A percentile compares a stretch with the other conserved stretches of the same genome.
These are phyloP conservation scores for Parachaetomium inaequale DNA, from an alignment of 495 filamentous ascomycete species.

Conservation along the genomic window DNA sequence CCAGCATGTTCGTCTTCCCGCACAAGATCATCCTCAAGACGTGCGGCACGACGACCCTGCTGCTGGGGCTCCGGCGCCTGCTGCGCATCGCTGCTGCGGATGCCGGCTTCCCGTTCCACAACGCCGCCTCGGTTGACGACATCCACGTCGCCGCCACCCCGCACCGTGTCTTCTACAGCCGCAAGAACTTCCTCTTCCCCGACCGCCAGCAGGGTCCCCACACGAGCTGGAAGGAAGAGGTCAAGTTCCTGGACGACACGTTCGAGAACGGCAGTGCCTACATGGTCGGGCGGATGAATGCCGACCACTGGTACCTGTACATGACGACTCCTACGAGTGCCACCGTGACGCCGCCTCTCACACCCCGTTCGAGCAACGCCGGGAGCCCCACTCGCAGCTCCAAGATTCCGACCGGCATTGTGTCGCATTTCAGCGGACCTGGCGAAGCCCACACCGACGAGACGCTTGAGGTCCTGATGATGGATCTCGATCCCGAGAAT, in stretches of 20 bases:
- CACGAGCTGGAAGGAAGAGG: constrained; percentile 95
- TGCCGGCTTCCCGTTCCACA: constrained; percentile 74
- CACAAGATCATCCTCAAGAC: constrained; percentile 99
- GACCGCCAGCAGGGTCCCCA: constrained; percentile 93
- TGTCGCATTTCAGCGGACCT: constrained; percentile 51
- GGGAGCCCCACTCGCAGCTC: constrained; percentile 34
- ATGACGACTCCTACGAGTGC: constrained; percentile 76
- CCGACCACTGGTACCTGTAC: constrained; percentile 99
- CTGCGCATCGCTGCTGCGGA: constrained; percentile 83
- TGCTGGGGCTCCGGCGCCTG: constrained; percentile 82
- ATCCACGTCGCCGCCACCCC: constrained; percentile 73
- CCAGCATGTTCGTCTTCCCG: constrained; percentile 99
- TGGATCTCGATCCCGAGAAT: constrained; percentile 86
- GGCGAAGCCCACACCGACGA: constrained; percentile 61
- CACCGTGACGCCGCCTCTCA: constrained; percentile 80
- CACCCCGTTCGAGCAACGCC: constrained; percentile 47
- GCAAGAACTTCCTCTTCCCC: constrained; percentile 97
- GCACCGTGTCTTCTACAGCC: constrained; percentile 96
- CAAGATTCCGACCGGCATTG: constrained; percentile 63
- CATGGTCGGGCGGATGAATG: constrained; percentile 99
- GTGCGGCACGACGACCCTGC: constrained; percentile 92
- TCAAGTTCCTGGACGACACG: constrained; percentile 81
- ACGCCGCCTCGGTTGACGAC: constrained; percentile 48
- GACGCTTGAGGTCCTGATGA: constrained; percentile 97
- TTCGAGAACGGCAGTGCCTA: constrained; percentile 95